These are phyloP conservation scores for Yamadazyma tumulicola DNA, from an alignment of 805 yeast genomes.

Conservation along the genomic window DNA sequence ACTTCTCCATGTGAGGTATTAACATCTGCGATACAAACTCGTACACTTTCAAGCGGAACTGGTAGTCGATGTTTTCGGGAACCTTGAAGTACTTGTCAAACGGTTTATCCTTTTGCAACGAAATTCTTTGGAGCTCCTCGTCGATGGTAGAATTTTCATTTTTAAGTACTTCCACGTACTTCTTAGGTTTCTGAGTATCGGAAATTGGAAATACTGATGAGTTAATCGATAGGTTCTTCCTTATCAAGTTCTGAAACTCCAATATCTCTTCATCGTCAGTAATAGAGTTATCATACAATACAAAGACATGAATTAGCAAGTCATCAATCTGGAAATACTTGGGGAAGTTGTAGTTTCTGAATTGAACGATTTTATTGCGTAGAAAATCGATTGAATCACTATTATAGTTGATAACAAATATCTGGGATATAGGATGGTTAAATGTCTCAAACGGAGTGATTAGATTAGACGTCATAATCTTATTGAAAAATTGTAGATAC, in stretches of 20 bases:
- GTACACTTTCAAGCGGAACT: conserved; percentile 36
- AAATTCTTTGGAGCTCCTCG: conserved; percentile 44
- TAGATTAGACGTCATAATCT: conserved; percentile 54
- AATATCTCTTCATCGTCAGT: conserved; percentile 33
- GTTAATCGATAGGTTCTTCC: conserved; percentile 21
- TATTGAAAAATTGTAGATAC: conserved; percentile 56
- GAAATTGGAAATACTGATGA: conserved; percentile 20
- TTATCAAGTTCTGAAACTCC: conserved; percentile 25
- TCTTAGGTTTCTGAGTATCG: neutral
- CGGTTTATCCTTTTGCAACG: conserved; percentile 14
- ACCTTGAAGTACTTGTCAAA: conserved; percentile 16
- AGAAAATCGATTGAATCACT: conserved; percentile 54
- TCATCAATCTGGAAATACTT: conserved; percentile 66
- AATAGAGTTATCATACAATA: conserved; percentile 25
- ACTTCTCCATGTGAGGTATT: conserved; percentile 82
- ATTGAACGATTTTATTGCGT: conserved; percentile 49
- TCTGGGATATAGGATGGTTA: conserved; percentile 78
- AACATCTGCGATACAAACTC: conserved; percentile 50
- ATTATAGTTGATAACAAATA: conserved; percentile 58
- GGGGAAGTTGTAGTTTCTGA: conserved; percentile 52
- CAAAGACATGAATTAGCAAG: conserved; percentile 42
- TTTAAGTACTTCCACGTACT: conserved; percentile 7
- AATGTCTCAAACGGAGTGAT: conserved; percentile 79
- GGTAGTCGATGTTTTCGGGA: conserved; percentile 38
- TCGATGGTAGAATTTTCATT: conserved; percentile 43